A percentile compares a stretch with the other conserved stretches of the same genome.
phyloP scores from a whole-genome alignment of 345 rosid genomes.

The Acer campestre region DNA sequence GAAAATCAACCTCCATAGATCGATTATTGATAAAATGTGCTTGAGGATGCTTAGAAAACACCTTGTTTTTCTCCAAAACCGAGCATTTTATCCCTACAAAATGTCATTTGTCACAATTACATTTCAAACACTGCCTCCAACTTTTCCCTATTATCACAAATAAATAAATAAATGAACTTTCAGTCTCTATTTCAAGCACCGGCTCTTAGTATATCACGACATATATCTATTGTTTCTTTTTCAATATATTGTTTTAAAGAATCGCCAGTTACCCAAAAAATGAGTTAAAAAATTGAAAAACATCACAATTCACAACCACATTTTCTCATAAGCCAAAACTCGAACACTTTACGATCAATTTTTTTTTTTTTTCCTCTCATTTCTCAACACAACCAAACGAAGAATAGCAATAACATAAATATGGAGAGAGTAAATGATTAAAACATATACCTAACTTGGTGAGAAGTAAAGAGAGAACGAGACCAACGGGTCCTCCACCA shows the following conservation, averaged over 20 bases:
- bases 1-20: constrained; percentile 81
- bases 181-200: background rate
- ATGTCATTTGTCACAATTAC: constrained; percentile 15
- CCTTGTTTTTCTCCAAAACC: constrained; percentile 71
- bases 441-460: constrained; percentile 63
- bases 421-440: background rate
- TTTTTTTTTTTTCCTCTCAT: background rate
- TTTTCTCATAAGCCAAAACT: background rate
- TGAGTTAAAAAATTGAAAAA: too few species aligned
- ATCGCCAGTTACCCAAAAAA: too few species aligned
- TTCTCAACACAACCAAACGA: background rate
- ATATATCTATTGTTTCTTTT: background rate
- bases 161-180: background rate
- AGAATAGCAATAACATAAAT: background rate
- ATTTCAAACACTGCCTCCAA: background rate
- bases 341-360: background rate
- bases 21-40: constrained; percentile 97
- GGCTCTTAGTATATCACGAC: background rate
- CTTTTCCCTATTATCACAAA: background rate
- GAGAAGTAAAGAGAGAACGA: constrained; percentile 80
- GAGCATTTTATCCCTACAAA: constrained; percentile 70
- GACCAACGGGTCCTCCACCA: constrained; percentile 97
- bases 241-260: too few species aligned
- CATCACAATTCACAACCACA: too few species aligned
- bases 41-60: constrained; percentile 80